phyloP scores from a whole-genome alignment of 2,329 filamentous ascomycete species.

The Aspergillus brasiliensis region DNA sequence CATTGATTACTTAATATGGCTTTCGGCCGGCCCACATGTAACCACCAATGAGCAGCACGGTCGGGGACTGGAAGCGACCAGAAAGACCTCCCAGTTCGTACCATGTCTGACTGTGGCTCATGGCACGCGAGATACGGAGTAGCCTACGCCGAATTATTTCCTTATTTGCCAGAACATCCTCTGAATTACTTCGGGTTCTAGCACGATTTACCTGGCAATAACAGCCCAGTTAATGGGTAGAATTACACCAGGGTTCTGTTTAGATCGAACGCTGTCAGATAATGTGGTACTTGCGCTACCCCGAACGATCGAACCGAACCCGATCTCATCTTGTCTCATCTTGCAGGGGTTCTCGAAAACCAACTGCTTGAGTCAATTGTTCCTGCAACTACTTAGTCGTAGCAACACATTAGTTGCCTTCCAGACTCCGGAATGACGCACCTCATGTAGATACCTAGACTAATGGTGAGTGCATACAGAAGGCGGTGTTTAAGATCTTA shows the following conservation, averaged over 20 bases:
- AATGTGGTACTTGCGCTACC: not conserved
- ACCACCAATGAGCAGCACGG: not conserved
- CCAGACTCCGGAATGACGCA: not conserved
- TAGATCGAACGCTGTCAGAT: not conserved
- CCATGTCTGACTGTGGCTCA: not conserved
- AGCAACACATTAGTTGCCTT: not conserved
- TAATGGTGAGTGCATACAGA: not conserved
- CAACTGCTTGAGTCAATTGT: not conserved
- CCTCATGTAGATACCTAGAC: not conserved
- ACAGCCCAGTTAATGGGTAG: not conserved
- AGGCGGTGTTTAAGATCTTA: not conserved
- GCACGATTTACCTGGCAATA: not conserved
- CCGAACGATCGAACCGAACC: not conserved
- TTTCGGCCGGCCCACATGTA: not conserved
- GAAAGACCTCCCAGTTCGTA: conserved; percentile 1
- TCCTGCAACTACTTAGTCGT: not conserved
- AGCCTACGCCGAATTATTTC: too few relatives aligned
- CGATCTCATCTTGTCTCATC: conserved; percentile 13
- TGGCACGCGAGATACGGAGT: not conserved
- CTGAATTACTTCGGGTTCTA: not conserved
- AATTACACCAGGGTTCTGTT: not conserved
- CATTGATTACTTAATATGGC: not conserved
- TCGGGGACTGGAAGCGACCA: conserved; percentile 10
- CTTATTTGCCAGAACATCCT: too few relatives aligned
- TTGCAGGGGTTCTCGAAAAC: conserved; percentile 4